These are phyloP conservation scores for Vitis amurensis DNA, from an alignment of 164 flowering plant genomes.

Conservation along the genomic window DNA sequence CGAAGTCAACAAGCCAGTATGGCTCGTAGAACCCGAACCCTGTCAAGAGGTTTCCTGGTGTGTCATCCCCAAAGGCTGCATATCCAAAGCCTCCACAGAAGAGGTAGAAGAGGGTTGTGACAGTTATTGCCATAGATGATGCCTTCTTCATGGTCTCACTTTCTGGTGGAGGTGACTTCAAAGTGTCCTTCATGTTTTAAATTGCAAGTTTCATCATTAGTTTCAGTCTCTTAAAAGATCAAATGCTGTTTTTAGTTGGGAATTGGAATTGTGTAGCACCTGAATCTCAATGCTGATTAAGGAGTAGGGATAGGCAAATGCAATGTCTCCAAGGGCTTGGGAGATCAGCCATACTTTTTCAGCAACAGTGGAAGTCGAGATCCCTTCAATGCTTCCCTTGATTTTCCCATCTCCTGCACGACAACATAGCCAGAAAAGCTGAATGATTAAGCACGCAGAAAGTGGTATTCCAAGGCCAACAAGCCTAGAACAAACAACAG, in stretches of 20 bases:
- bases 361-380: conserved; percentile 17
- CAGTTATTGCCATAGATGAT: conserved; percentile 22
- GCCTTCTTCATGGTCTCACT: conserved; percentile 60
- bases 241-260: not conserved
- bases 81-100: conserved; percentile 69
- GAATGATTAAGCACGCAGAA: no score
- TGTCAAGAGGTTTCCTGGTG: conserved; percentile 66
- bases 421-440: no score
- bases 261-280: conserved; percentile 11
- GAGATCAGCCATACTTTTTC: conserved; percentile 33
- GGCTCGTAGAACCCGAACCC: conserved; percentile 69
- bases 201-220: not conserved
- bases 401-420: conserved; percentile 39
- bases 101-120: conserved; percentile 56
- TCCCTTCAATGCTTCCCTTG: conserved; percentile 43
- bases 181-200: conserved; percentile 35
- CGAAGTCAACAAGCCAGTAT: conserved; percentile 58
- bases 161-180: conserved; percentile 54
- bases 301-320: conserved; percentile 40
- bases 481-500: not conserved
- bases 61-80: conserved; percentile 58
- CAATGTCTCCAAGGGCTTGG: conserved; percentile 51
- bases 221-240: not conserved
- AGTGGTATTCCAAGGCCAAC: no score
- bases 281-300: conserved; percentile 35